Base-by-base conservation (phyloP, 768 basidiomycete genomes). In the Mycena galericulata region DNA sequence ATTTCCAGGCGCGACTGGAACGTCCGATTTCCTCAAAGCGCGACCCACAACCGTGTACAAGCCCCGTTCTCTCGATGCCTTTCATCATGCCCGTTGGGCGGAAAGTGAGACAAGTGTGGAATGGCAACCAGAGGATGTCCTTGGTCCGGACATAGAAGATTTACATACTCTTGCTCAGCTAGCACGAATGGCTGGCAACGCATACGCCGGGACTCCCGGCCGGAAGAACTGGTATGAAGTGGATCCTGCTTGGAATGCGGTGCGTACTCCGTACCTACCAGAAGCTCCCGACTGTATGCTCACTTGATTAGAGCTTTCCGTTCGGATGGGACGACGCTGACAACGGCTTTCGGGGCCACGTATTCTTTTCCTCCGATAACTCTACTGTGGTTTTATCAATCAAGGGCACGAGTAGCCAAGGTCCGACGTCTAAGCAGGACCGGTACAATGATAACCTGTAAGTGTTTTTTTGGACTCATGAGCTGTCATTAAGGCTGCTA, bases 371-470 rank as follows among this genome's bases (percentile, higher is more conserved):
- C 15, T 85, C 86, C 14, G 89, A 91, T 75, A 96, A 97, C 76
- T 85, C 89, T 12, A 97, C 94, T 0, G 85, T 95, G 65, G 86
- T 99, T 12, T 86, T 99, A 32, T 88, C 95, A 47, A 94, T 99
- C 79, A 99, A 99, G 75, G 87, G 87, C 5, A 99, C 97, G 0
- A 95, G 94, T 0, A 78, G 96, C 0, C 87, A 88, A 69, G 96
- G 96, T 3, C 89, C 92, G 17, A 97, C 97, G 15, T 93, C 93
- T 56, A 93, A 89, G 82, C 90, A 92, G 74, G 97, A 99, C 81
- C 97, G 95, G 81, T 91, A 91, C 75, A 98, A 98, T 78, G 97
- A 98, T 79, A 95, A 95, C 73, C 73, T 94, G 78, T 86, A 63
- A 20, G 82, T 73, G 3, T 55, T 24, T 32, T 57, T 20, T 17